Evolutionary conservation across 139 green algal genomes (phyloP).

Genomic region (Picochlorum sp.): DNA sequence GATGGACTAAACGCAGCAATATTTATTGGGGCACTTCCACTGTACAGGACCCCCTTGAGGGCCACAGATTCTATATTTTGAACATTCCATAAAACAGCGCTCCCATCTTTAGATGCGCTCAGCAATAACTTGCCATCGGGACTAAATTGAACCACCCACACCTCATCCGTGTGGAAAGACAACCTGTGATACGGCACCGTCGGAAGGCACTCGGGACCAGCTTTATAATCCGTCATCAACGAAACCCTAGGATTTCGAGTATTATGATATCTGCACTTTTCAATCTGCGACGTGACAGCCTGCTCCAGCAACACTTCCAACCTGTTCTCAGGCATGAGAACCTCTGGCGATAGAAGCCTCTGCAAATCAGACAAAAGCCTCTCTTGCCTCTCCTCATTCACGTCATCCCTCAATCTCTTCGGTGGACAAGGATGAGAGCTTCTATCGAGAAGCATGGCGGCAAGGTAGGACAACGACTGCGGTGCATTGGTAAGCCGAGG

Average conservation of each 20-base stretch:
- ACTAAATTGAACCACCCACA: conserved; percentile 28
- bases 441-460: conserved; percentile 12
- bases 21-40: conserved; percentile 20
- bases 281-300: conserved; percentile 20
- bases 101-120: conserved; percentile 61
- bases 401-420: conserved; percentile 5
- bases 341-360: conserved; percentile 24
- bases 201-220: conserved; percentile 62
- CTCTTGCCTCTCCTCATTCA: conserved; percentile 12
- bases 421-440: conserved; percentile 5
- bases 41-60: conserved; percentile 4
- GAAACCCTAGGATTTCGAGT: conserved; percentile 26
- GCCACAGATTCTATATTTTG: background rate
- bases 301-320: conserved; percentile 70
- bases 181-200: conserved; percentile 35
- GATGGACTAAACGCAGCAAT: conserved; percentile 54
- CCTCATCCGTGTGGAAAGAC: conserved; percentile 39
- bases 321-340: conserved; percentile 59
- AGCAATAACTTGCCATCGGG: conserved; percentile 49
- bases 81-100: conserved; percentile 51
- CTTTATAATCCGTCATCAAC: conserved; percentile 65
- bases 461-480: conserved; percentile 29
- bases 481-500: background rate
- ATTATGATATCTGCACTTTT: conserved; percentile 62
- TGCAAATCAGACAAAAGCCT: conserved; percentile 29